A percentile compares a stretch with the other conserved stretches of the same genome.
Conservation (phyloP, 805 yeast species). For the Naumovozyma dairenensis region DNA sequence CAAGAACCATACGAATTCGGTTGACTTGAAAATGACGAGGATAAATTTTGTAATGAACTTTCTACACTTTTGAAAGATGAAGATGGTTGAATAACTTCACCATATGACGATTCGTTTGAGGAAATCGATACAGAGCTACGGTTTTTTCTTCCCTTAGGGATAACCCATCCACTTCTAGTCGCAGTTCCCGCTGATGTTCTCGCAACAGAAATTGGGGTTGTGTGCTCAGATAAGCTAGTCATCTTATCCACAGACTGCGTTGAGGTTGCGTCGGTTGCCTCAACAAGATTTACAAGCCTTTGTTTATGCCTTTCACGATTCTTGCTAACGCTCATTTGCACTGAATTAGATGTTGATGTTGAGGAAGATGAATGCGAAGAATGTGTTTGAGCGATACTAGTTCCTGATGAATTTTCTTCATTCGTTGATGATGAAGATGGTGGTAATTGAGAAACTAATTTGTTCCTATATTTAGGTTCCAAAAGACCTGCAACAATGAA, state of each 20-base stretch:
- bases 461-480: slow-evolving; percentile 27
- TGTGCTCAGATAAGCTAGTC: no score
- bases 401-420: no score
- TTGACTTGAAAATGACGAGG: slow-evolving; percentile 31
- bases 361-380: no score
- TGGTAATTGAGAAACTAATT: neutral
- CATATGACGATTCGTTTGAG: slow-evolving; percentile 22
- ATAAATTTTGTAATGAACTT: slow-evolving; percentile 30
- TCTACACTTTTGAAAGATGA: slow-evolving; percentile 30
- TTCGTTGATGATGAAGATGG: no score
- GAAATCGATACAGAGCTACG: slow-evolving; percentile 25
- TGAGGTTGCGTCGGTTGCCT: no score
- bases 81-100: slow-evolving; percentile 26
- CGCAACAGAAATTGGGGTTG: no score
- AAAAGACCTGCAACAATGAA: slow-evolving; percentile 44
- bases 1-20: slow-evolving; percentile 28
- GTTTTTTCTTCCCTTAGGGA: slow-evolving; percentile 27
- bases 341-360: no score
- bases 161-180: slow-evolving; percentile 33
- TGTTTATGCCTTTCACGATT: no score
- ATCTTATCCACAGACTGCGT: no score
- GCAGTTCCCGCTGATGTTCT: slow-evolving; percentile 1
- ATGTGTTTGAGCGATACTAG: no score
- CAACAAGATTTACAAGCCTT: no score
- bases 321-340: no score